phyloP scores from a whole-genome alignment of 805 yeast species.

The Candida boidinii region DNA sequence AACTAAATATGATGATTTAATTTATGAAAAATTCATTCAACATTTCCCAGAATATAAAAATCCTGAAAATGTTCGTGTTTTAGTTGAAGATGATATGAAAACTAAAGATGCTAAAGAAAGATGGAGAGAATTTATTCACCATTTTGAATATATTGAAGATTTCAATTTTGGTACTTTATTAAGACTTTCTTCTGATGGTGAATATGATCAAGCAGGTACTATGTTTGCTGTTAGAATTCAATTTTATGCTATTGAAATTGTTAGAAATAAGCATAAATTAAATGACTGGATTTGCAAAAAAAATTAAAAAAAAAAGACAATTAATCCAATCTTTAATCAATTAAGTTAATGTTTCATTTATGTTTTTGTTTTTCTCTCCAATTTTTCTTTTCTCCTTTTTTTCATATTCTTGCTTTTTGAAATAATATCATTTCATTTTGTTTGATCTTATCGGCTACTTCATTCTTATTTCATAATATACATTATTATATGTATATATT shows the following conservation, averaged over 20 bases:
- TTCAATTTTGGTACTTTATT: constrained; percentile 92
- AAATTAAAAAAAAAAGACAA: constrained; percentile 2
- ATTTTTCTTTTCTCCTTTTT: no score
- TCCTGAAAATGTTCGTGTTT: constrained; percentile 42
- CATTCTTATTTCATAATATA: no score
- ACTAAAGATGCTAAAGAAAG: constrained; percentile 67
- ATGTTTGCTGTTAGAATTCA: constrained; percentile 90
- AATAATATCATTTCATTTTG: no score
- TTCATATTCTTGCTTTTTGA: no score
- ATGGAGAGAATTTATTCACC: constrained; percentile 85
- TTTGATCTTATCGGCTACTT: no score
- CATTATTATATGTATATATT: no score
- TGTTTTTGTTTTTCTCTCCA: not conserved
- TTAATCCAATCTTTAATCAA: no score
- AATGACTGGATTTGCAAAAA: constrained; percentile 77
- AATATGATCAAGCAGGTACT: constrained; percentile 76
- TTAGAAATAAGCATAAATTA: constrained; percentile 81
- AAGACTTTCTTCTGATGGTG: constrained; percentile 62
- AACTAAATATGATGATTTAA: constrained; percentile 66
- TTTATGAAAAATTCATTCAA: constrained; percentile 47
- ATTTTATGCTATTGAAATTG: constrained; percentile 90
- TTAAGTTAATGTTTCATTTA: not conserved
- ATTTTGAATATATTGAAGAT: constrained; percentile 82
- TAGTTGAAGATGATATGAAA: constrained; percentile 79
- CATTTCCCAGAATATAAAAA: constrained; percentile 86